These are phyloP conservation scores for Metarhizium rileyi DNA, from an alignment of 2,329 filamentous ascomycete genomes.

Conservation along the genomic window DNA sequence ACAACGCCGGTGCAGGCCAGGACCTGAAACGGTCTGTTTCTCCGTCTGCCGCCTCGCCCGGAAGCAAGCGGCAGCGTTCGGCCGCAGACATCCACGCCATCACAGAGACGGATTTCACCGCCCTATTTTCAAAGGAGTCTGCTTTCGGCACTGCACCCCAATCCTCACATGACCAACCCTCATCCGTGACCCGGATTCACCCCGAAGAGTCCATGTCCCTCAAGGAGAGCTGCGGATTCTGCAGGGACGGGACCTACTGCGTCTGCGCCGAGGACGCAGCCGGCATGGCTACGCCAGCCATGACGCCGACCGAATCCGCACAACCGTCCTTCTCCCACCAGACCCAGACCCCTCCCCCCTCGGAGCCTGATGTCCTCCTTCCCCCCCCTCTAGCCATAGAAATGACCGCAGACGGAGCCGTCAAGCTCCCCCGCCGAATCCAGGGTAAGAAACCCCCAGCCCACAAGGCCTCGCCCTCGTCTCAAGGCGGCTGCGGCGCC, in stretches of 20 bases:
- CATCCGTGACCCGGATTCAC: constrained; percentile 19
- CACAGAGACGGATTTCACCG: constrained; percentile 67
- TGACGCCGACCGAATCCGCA: constrained; percentile 29
- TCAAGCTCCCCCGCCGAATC: constrained; percentile 45
- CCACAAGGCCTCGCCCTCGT: constrained; percentile 13
- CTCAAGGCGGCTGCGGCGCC: constrained; percentile 41
- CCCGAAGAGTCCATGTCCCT: constrained; percentile 31
- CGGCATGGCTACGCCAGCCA: constrained; percentile 29
- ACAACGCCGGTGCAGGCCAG: constrained; percentile 27
- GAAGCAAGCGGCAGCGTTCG: constrained; percentile 47
- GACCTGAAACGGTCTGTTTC: constrained; percentile 42
- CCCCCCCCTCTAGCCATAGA: constrained; percentile 44
- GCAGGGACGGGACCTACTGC: constrained; percentile 71
- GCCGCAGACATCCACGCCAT: constrained; percentile 33
- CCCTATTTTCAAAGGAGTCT: constrained; percentile 46
- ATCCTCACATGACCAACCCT: constrained; percentile 4
- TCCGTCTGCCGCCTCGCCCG: constrained; percentile 28
- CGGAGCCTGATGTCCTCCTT: constrained; percentile 49
- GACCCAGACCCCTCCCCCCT: constrained; percentile 47
- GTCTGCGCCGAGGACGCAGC: constrained; percentile 60
- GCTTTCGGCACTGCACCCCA: not conserved
- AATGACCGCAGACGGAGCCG: constrained; percentile 48
- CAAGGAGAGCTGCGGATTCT: constrained; percentile 71
- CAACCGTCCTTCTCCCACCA: constrained; percentile 35
- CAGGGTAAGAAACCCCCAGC: constrained; percentile 13